Evolutionary conservation across 345 rosid genomes (phyloP), one percentile per base, ranked within the genome.

Genomic region (Carallia brachiata): DNA sequence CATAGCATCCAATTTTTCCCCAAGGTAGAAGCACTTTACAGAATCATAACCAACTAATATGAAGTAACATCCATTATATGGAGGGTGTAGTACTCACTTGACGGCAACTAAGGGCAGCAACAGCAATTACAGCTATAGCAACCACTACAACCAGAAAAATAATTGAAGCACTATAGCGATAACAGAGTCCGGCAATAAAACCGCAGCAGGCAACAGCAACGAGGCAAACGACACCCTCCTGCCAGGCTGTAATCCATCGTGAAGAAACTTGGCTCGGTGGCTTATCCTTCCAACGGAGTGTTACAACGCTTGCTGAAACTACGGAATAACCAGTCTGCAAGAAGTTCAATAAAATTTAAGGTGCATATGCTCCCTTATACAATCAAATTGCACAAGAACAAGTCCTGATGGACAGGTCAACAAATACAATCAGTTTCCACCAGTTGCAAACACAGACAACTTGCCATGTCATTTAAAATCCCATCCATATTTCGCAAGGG

Each of bases 301-400:
- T 82, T 60, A 95, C 86, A 65, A 95, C 89, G 70, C 91, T 90
- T 40, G 98, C 97, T 48, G 98, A 90, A 78, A 95, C 99, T 62
- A 95, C 99, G 64, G 99, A 95, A 72, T 95, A 95, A 65, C 98
- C 97, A 34, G 97, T 95, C 99, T 95, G 90, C 84, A 83, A 79
- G 75, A 82, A 48, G 10, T 48, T 61, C 60, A 63, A 63, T 36
- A 65, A 15, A 23, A 63, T 10, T 37, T 54, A 12, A 73, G 77
- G 67, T 55, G 70, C 62, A 61, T 17, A 30, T 18, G 17, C 61
- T 58, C 58, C 54, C 59, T 37, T 30, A 37, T 48, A 36, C 62
- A 56, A 60, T 60, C 50, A 63, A 47, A 59, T 61, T 36, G 17
- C 39, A 28, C 18, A 30, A 28, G 44, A 55, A 65, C 32, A 58